Conservation (phyloP, 345 rosid genomes). For the Salix koriyanagi region DNA sequence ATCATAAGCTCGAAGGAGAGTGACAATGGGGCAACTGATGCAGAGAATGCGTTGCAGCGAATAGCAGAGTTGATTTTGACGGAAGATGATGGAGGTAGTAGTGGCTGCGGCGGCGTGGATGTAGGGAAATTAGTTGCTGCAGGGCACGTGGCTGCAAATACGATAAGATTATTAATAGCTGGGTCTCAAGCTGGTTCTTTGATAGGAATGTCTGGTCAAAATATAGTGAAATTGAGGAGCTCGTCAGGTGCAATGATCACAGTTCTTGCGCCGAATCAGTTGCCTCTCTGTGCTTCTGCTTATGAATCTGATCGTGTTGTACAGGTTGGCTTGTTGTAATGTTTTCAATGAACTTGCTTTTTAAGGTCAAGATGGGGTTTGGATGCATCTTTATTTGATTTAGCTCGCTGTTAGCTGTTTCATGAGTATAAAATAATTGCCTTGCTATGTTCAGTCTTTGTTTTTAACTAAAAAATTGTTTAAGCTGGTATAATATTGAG, state of each 20-base stretch:
- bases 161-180: constrained; percentile 54
- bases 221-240: constrained; percentile 58
- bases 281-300: constrained; percentile 66
- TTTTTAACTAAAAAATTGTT: too few relatives aligned
- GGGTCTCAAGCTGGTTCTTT: constrained; percentile 63
- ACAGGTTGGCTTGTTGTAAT: constrained; percentile 33
- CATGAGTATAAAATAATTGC: too few relatives aligned
- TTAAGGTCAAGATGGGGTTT: background rate
- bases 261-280: constrained; percentile 57
- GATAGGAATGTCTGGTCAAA: constrained; percentile 59
- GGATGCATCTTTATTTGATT: too few relatives aligned
- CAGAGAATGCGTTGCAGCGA: constrained; percentile 56
- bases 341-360: background rate
- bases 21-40: constrained; percentile 38
- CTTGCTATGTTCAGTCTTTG: too few relatives aligned
- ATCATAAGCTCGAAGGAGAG: constrained; percentile 59
- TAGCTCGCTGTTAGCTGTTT: too few relatives aligned
- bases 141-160: constrained; percentile 60
- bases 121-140: constrained; percentile 16
- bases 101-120: constrained; percentile 13
- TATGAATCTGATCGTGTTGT: constrained; percentile 65
- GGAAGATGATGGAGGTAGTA: constrained; percentile 38
- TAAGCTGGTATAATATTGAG: too few relatives aligned
- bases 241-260: constrained; percentile 55
- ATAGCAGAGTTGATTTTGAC: constrained; percentile 50